Conservation (phyloP, 2,329 filamentous ascomycete genomes). For the Scedosporium dehoogii region DNA sequence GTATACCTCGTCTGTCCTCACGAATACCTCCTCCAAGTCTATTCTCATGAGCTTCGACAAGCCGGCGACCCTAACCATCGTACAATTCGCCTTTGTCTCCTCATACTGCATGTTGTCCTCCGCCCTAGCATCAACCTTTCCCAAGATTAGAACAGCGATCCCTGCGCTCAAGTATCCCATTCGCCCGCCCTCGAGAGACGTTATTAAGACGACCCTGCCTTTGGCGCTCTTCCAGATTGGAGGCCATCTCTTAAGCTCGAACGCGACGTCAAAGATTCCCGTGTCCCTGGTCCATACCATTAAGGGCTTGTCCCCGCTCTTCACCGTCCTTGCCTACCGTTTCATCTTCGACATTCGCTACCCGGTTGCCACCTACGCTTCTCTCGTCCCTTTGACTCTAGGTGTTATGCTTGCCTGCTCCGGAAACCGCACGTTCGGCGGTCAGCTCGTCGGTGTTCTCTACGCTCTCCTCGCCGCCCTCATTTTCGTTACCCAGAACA, state of each 20-base stretch:
- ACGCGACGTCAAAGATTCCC: conserved; percentile 87
- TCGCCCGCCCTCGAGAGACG: conserved; percentile 66
- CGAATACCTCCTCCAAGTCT: conserved; percentile 95
- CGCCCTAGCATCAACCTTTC: conserved; percentile 64
- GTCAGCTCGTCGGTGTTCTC: conserved; percentile 80
- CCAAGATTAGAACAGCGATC: conserved; percentile 57
- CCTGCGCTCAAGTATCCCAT: conserved; percentile 80
- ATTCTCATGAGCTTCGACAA: conserved; percentile 88
- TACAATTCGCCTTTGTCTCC: conserved; percentile 91
- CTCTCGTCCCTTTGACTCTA: conserved; percentile 78
- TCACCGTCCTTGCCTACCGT: conserved; percentile 90
- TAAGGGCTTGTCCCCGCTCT: conserved; percentile 90
- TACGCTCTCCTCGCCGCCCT: conserved; percentile 85
- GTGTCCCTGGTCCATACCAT: conserved; percentile 97
- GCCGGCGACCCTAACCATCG: conserved; percentile 80
- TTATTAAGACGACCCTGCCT: conserved; percentile 81
- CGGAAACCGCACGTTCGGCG: conserved; percentile 64
- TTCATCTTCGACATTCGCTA: conserved; percentile 84
- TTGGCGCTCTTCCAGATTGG: conserved; percentile 87
- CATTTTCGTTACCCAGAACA: conserved; percentile 96
- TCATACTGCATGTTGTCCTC: conserved; percentile 76
- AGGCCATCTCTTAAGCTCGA: conserved; percentile 87
- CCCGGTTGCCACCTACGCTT: conserved; percentile 76
- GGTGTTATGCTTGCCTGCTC: conserved; percentile 97
- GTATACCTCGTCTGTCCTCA: conserved; percentile 92